Evolutionary conservation across 495 filamentous ascomycete species (phyloP).

Genomic region (Physcia stellaris): DNA sequence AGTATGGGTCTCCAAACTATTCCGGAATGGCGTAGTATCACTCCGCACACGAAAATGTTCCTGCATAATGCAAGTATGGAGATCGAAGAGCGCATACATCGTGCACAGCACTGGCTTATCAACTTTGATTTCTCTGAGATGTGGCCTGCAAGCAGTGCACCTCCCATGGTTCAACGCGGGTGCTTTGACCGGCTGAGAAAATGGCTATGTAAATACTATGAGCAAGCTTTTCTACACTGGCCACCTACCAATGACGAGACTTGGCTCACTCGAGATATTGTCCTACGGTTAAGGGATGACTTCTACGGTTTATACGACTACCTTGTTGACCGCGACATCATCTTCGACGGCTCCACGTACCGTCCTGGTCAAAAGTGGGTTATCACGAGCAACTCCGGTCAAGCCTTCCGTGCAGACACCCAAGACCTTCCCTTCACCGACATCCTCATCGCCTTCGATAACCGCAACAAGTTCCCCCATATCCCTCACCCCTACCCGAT

Average conservation of each 20-base stretch:
- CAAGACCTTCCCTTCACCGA: slow-evolving; percentile 49
- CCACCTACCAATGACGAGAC: slow-evolving; percentile 28
- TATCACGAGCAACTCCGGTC: slow-evolving; percentile 39
- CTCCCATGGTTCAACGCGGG: slow-evolving; percentile 40
- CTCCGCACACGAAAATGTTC: slow-evolving; percentile 48
- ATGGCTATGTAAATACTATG: slow-evolving; percentile 20
- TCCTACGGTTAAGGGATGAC: slow-evolving; percentile 45
- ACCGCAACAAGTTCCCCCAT: slow-evolving; percentile 44
- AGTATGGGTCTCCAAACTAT: slow-evolving; percentile 34
- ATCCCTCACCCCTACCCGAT: slow-evolving; percentile 60
- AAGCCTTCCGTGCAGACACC: slow-evolving; percentile 45
- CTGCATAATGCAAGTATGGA: slow-evolving; percentile 48
- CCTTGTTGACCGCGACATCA: slow-evolving; percentile 52
- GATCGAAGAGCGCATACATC: slow-evolving; percentile 46
- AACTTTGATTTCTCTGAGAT: slow-evolving; percentile 49
- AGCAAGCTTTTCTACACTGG: slow-evolving; percentile 26
- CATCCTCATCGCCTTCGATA: slow-evolving; percentile 54
- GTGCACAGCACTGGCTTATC: slow-evolving; percentile 43
- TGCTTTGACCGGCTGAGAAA: slow-evolving; percentile 27
- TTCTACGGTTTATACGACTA: slow-evolving; percentile 61
- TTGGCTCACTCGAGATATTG: slow-evolving; percentile 48
- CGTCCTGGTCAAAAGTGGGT: slow-evolving; percentile 42
- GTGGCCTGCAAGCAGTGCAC: slow-evolving; percentile 47
- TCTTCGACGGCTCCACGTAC: slow-evolving; percentile 47
- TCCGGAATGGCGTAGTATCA: slow-evolving; percentile 43